Evolutionary conservation across 2,329 filamentous ascomycete genomes (phyloP).

Genomic region (Botrytis porri): DNA sequence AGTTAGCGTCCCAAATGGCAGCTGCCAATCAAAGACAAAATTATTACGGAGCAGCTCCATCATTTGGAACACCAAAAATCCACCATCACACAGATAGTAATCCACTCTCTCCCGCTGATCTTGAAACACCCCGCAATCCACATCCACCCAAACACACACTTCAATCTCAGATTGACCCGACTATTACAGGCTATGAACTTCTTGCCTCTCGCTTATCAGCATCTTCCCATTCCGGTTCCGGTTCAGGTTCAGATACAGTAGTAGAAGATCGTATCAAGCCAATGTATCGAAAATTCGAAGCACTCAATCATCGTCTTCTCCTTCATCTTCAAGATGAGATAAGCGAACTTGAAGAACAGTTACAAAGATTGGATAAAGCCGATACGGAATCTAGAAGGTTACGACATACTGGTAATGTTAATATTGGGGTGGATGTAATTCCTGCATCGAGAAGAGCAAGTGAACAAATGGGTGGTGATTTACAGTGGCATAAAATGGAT

Average conservation of each 20-base stretch:
- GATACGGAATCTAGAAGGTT: slow-evolving; percentile 46
- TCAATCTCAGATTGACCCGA: slow-evolving; percentile 44
- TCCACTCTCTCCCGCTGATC: slow-evolving; percentile 31
- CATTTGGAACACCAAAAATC: slow-evolving; percentile 41
- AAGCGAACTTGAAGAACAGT: slow-evolving; percentile 73
- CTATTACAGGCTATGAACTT: slow-evolving; percentile 59
- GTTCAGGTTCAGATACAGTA: slow-evolving; percentile 22
- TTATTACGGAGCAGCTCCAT: slow-evolving; percentile 28
- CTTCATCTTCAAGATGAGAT: slow-evolving; percentile 85
- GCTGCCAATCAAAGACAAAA: slow-evolving; percentile 37
- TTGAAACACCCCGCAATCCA: slow-evolving; percentile 33
- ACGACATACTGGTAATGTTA: neutral
- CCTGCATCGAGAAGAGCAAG: slow-evolving; percentile 59
- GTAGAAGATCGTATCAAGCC: slow-evolving; percentile 44
- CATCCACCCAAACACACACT: slow-evolving; percentile 33
- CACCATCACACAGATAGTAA: slow-evolving; percentile 39
- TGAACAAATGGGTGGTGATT: slow-evolving; percentile 50
- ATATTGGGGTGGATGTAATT: slow-evolving; percentile 39
- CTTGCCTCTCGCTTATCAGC: slow-evolving; percentile 54
- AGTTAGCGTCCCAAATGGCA: slow-evolving; percentile 35
- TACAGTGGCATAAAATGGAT: slow-evolving; percentile 59
- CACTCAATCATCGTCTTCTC: slow-evolving; percentile 76
- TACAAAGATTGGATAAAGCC: slow-evolving; percentile 63
- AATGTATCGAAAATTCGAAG: slow-evolving; percentile 79
- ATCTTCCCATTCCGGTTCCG: slow-evolving; percentile 23